phyloP scores from a whole-genome alignment of 2,329 filamentous ascomycete genomes.

The Chrysoporthe cubensis region DNA sequence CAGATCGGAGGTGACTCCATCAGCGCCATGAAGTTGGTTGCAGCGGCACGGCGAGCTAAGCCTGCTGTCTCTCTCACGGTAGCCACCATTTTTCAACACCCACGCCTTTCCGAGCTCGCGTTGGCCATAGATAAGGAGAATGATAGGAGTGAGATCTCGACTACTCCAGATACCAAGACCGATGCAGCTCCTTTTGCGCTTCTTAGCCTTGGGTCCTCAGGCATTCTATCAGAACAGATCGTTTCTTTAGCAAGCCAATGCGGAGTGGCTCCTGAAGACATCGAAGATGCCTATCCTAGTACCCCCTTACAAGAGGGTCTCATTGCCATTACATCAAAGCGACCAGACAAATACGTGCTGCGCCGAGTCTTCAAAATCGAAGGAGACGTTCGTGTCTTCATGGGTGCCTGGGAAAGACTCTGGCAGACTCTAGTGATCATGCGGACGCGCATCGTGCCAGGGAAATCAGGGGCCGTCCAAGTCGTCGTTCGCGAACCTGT shows the following conservation, averaged over 20 bases:
- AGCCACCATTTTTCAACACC: slow-evolving; percentile 50
- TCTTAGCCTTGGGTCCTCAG: not conserved
- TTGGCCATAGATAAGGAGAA: not conserved
- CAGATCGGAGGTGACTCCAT: slow-evolving; percentile 55
- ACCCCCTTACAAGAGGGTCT: slow-evolving; percentile 59
- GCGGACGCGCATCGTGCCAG: slow-evolving; percentile 53
- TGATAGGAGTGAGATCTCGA: not conserved
- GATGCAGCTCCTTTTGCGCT: not conserved
- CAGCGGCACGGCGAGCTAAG: slow-evolving; percentile 42
- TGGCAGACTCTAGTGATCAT: slow-evolving; percentile 47
- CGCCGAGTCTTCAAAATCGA: slow-evolving; percentile 51
- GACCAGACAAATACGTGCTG: slow-evolving; percentile 56
- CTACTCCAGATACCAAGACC: not conserved
- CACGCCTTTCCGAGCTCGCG: slow-evolving; percentile 30
- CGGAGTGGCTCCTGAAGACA: slow-evolving; percentile 9
- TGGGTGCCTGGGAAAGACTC: slow-evolving; percentile 47
- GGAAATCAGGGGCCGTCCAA: slow-evolving; percentile 49
- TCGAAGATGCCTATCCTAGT: slow-evolving; percentile 60
- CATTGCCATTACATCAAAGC: slow-evolving; percentile 49
- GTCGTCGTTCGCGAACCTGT: slow-evolving; percentile 49
- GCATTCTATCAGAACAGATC: not conserved
- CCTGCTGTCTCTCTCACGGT: slow-evolving; percentile 47
- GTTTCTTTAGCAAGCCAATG: not conserved
- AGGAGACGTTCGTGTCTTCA: slow-evolving; percentile 43
- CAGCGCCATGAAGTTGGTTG: slow-evolving; percentile 55